Evolutionary conservation across 2,329 filamentous ascomycete genomes (phyloP).

Genomic region (Cordyceps javanica): DNA sequence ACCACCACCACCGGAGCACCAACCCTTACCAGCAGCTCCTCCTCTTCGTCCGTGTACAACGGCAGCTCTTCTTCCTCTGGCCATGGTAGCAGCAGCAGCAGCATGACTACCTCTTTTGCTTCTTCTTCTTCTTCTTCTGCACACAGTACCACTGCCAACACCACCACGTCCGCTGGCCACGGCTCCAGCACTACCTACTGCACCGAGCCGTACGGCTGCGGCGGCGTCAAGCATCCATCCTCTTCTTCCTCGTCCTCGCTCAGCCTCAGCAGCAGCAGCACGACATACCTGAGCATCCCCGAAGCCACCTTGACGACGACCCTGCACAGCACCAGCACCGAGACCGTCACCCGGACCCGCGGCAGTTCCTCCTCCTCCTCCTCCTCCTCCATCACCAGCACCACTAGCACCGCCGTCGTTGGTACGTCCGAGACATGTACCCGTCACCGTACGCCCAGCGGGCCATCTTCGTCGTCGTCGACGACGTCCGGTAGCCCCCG

Average conservation of each 20-base stretch:
- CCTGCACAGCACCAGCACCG: background rate
- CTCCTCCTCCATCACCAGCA: background rate
- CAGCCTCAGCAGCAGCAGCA: no score
- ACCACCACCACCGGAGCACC: constrained; percentile 7
- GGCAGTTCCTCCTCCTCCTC: no score
- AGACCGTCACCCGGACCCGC: background rate
- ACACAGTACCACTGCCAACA: background rate
- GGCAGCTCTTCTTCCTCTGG: background rate
- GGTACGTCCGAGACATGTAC: background rate
- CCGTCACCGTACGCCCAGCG: background rate
- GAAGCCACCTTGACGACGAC: background rate
- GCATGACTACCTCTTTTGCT: no score
- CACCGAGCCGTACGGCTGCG: constrained; percentile 13
- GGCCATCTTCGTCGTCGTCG: background rate
- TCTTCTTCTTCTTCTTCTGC: background rate
- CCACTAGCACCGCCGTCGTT: no score
- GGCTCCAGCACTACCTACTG: constrained; percentile 9
- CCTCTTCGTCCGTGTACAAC: background rate
- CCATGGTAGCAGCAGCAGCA: background rate
- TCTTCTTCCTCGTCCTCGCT: no score
- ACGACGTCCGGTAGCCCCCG: background rate
- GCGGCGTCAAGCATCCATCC: constrained; percentile 5
- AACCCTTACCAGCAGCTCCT: background rate
- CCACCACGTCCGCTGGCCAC: background rate
- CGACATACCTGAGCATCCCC: background rate